Evolutionary conservation across 495 filamentous ascomycete genomes (phyloP).

Genomic region (Neohortaea acidophila): DNA sequence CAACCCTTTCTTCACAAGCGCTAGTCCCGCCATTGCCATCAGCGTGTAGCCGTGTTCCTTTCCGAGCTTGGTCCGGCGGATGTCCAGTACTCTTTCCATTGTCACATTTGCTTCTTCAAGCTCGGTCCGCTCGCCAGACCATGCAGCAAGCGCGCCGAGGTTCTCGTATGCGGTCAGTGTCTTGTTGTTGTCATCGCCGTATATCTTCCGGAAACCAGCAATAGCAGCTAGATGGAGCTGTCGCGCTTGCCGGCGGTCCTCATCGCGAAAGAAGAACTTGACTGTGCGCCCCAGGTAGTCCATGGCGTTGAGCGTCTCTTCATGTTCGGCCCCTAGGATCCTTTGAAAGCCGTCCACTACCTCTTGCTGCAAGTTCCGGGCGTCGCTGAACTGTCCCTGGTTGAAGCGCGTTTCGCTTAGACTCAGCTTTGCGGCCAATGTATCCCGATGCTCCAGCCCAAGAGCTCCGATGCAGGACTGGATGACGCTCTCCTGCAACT

Average conservation of each 20-base stretch:
- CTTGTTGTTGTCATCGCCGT: not conserved
- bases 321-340: not conserved
- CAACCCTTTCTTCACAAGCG: not conserved
- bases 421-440: constrained; percentile 4
- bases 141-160: not conserved
- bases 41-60: constrained; percentile 27
- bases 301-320: not conserved
- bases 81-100: constrained; percentile 16
- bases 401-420: constrained; percentile 15
- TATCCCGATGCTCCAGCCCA: constrained; percentile 17
- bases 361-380: constrained; percentile 6
- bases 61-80: constrained; percentile 21
- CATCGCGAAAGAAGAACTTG: not conserved
- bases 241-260: not conserved
- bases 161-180: not conserved
- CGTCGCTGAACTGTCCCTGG: constrained; percentile 17
- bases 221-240: not conserved
- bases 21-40: constrained; percentile 18
- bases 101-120: constrained; percentile 13
- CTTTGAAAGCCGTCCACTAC: constrained; percentile 1
- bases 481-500: constrained; percentile 11
- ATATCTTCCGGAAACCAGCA: not conserved
- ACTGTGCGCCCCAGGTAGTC: not conserved
- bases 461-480: constrained; percentile 13
- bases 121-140: not conserved